Percentiles rank a stretch among this genome's conserved stretches.
Conservation (phyloP, 2,329 filamentous ascomycete genomes). For the Neopestalotiopsis sp. region DNA sequence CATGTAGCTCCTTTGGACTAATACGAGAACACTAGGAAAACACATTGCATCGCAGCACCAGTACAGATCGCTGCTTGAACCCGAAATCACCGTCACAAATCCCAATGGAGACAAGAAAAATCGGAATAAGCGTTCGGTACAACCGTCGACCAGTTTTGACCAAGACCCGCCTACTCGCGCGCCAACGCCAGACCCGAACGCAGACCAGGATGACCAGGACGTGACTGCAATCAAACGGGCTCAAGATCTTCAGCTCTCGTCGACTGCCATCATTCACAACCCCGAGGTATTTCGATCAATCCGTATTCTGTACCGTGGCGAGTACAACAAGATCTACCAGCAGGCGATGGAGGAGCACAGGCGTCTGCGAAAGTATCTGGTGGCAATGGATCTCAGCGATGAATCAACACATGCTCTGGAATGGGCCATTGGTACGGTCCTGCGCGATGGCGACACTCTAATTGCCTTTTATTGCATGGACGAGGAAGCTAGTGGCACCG, state of each 20-base stretch:
- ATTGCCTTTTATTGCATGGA: slow-evolving; percentile 93
- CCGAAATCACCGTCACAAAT: slow-evolving; percentile 68
- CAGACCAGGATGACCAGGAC: slow-evolving; percentile 81
- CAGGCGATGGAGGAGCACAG: slow-evolving; percentile 81
- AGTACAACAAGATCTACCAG: slow-evolving; percentile 77
- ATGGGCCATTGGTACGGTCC: slow-evolving; percentile 95
- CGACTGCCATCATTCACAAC: slow-evolving; percentile 80
- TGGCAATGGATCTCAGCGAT: slow-evolving; percentile 93
- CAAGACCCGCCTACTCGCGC: slow-evolving; percentile 61
- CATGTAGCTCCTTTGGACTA: slow-evolving; percentile 27
- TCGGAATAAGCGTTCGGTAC: slow-evolving; percentile 56
- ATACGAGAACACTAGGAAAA: slow-evolving; percentile 47
- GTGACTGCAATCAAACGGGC: slow-evolving; percentile 85
- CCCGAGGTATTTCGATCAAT: slow-evolving; percentile 81
- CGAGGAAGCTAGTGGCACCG: slow-evolving; percentile 74
- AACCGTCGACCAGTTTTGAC: slow-evolving; percentile 87
- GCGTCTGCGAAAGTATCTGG: slow-evolving; percentile 85
- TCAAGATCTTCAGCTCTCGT: slow-evolving; percentile 80
- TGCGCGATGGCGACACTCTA: slow-evolving; percentile 92
- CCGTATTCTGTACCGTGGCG: slow-evolving; percentile 87
- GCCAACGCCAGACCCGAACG: slow-evolving; percentile 67
- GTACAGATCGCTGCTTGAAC: slow-evolving; percentile 71
- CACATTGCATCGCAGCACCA: slow-evolving; percentile 61
- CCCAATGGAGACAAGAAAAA: slow-evolving; percentile 68
- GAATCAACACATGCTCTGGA: slow-evolving; percentile 95